Conservation (phyloP, 768 basidiomycete genomes). For the Grammothele lineata region DNA sequence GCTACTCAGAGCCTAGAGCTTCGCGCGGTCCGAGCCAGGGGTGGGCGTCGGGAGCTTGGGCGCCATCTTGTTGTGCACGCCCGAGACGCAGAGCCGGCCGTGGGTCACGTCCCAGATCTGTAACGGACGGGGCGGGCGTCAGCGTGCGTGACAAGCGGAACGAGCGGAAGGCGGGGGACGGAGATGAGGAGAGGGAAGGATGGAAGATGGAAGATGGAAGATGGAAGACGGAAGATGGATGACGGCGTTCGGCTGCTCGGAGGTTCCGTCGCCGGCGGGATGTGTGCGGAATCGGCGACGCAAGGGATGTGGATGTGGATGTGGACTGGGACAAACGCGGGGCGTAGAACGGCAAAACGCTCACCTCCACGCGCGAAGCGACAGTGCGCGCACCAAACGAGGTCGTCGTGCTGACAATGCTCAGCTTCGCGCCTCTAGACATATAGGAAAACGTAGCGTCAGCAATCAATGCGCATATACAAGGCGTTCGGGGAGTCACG, state of each 20-base stretch:
- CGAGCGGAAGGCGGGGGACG: no score
- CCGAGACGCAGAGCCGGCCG: not conserved
- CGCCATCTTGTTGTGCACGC: constrained; percentile 6
- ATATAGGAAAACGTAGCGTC: not conserved
- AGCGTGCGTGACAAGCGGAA: not conserved
- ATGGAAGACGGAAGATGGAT: no score
- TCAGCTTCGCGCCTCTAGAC: constrained; percentile 1
- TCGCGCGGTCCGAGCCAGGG: not conserved
- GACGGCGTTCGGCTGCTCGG: no score
- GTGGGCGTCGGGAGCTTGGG: not conserved
- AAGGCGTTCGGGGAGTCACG: not conserved
- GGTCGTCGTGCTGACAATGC: constrained; percentile 1
- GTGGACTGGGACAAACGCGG: no score
- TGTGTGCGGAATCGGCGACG: no score
- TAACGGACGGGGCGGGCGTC: not conserved
- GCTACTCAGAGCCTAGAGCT: not conserved
- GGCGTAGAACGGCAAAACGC: not conserved
- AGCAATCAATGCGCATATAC: no score
- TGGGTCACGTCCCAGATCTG: constrained; percentile 7
- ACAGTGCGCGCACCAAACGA: constrained; percentile 5
- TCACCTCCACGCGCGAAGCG: not conserved
- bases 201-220: no score
- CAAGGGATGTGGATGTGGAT: no score
- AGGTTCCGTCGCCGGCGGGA: no score
- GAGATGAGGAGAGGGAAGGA: no score